Base-by-base conservation (phyloP, 257 asterid genomes). In the Rhazya stricta region DNA sequence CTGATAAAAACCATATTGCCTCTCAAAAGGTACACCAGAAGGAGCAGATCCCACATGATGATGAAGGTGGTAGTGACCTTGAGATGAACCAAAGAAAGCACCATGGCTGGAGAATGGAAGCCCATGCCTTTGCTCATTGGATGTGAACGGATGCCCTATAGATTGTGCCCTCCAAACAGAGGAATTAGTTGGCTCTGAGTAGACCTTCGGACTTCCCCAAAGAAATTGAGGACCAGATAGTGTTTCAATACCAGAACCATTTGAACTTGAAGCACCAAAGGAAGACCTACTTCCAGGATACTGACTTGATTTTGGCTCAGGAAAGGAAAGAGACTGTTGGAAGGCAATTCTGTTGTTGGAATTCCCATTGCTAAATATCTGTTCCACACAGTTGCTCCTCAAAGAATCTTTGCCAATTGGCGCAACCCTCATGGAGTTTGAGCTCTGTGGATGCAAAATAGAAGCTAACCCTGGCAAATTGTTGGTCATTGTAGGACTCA, bases 41-140 rank as follows among this genome's bases (percentile, higher is more conserved):
- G 96, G 96, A 82, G 96, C 93, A 56, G 96, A 88, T 61, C 91
- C 96, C 65, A 76, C 81, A 61, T 78, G 88, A 81, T 78, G 76
- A 74, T 73, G 81, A 10, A 41, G 77, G 3, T 71, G 82, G 77
- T 62, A 73, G 51, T 53, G 78, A 67, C 74, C 84, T 39, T 79
- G 82, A 81, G 84, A 58, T 70, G 89, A 79, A 78, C 68, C 60
- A 48, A 77, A 69, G 72, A 81, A 67, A 36, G 83, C 68, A 15
- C 85, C 82, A 36, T 72, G 83, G 71, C 63, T 79, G n/a, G 90
- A 54, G 76, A 71, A 81, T 41, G 88, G 74, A 76, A 82, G 79
- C 58, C 81, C 83, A 37, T 75, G 81, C 54, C 54, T 80, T 58
- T 60, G 83, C 19, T 72, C 80, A 76, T 54, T 75, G 34, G 83